phyloP scores from a whole-genome alignment of 768 basidiomycete genomes.

The Butyriboletus loyo region DNA sequence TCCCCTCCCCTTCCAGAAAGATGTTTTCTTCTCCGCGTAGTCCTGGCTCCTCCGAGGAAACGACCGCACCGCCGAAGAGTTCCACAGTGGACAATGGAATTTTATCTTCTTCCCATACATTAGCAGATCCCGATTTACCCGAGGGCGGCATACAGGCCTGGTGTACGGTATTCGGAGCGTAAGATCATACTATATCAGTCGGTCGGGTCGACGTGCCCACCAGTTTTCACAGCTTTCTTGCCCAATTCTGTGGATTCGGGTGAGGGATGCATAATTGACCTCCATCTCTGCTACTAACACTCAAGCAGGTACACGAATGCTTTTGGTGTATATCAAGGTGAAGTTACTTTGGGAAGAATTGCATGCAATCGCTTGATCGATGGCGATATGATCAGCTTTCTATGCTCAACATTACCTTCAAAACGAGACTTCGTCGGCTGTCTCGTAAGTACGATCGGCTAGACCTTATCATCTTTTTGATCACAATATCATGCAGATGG shows the following conservation, averaged over 20 bases:
- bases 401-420: constrained; percentile 21
- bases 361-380: background rate
- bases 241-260: constrained; percentile 28
- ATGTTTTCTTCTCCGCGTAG: background rate
- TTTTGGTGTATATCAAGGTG: constrained; percentile 31
- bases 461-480: background rate
- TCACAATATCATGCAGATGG: constrained; percentile 18
- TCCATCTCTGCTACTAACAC: background rate
- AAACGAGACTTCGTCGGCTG: constrained; percentile 19
- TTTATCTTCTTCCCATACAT: background rate
- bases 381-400: constrained; percentile 11
- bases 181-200: background rate
- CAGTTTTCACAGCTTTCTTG: constrained; percentile 21
- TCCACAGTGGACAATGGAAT: background rate
- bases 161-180: constrained; percentile 28
- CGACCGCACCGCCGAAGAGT: background rate
- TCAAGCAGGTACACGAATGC: constrained; percentile 14
- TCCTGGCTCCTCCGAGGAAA: background rate
- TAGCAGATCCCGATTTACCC: constrained; percentile 1
- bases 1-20: background rate
- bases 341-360: background rate
- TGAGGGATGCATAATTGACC: background rate
- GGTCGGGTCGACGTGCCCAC: background rate
- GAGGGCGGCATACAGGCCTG: constrained; percentile 20
- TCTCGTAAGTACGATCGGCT: constrained; percentile 17